Evolutionary conservation across 805 yeast species (phyloP).

Genomic region (Diddensiella caesifluorescens): DNA sequence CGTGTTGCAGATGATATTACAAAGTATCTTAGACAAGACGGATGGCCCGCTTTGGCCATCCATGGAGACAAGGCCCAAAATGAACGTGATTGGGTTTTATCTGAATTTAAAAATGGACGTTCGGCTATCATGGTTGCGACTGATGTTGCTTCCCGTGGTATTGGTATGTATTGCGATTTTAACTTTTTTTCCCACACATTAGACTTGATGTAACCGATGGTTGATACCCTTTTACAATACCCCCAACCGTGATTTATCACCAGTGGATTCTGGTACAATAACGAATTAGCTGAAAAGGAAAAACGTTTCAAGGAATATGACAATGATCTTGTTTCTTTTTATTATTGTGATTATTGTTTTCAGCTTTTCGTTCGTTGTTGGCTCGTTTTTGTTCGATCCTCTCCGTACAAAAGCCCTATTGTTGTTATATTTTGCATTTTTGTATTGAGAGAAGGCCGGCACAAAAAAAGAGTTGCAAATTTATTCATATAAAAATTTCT

Average conservation of each 20-base stretch:
- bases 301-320: neutral
- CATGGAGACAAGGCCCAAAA: conserved; percentile 98
- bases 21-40: conserved; percentile 84
- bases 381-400: too few species aligned
- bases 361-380: neutral
- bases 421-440: too few species aligned
- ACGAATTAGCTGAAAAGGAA: neutral
- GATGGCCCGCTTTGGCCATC: conserved; percentile 98
- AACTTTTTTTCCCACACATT: neutral
- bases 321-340: neutral
- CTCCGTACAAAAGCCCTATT: too few species aligned
- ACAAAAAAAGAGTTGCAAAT: too few species aligned
- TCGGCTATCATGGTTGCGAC: conserved; percentile 98
- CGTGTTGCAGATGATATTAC: conserved; percentile 97
- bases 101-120: conserved; percentile 86
- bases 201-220: conserved; percentile 8
- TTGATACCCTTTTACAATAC: conserved; percentile 1
- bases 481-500: too few species aligned
- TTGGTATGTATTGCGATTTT: conserved; percentile 65
- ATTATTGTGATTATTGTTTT: neutral
- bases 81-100: conserved; percentile 98
- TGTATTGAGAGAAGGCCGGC: too few species aligned
- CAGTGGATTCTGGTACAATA: conserved; percentile 1
- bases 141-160: conserved; percentile 99
- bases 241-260: conserved; percentile 1